Base-by-base conservation (phyloP, 2,329 filamentous ascomycete genomes). In the Ophiobolus disseminans region DNA sequence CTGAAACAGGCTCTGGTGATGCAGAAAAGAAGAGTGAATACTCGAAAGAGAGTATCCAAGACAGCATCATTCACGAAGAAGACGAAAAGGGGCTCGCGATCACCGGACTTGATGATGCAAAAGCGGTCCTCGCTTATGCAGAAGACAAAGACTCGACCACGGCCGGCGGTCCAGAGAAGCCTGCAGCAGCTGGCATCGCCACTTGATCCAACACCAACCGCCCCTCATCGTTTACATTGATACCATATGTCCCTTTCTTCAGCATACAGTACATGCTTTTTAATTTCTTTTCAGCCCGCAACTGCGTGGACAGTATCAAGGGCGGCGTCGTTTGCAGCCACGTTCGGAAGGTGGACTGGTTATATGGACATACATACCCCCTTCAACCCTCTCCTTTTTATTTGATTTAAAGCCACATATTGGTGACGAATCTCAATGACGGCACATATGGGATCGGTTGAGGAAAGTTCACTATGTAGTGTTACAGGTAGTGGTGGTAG, bases 41-140 rank as follows among this genome's bases (percentile, higher is more conserved):
- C 19, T 68, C 63, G 10, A 73, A 73, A 53, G 68, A 69, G 36
- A 72, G 70, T 49, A 42, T 72, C 5, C 65, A 68, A 36, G 70
- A 66, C 17, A 65, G 60, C 40, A 60, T 66, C 44, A 73, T 74
- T 32, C 68, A 69, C 11, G 69, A 73, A 44, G 70, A 74, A 52
- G 71, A 74, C 23, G 70, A 70, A 31, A 67, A 69, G 43, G 72
- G 72, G 10, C 63, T 74, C 13, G 70, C 70, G 4, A 73, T 74
- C 9, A 68, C 69, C 2, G 72, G 70, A 0, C 57, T 73, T 3
- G 68, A 72, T 25, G 68, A 70, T 19, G 69, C 69, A 1, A 69
- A 71, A 43, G 70, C 65, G 2, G 40, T 73, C 7, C 57, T 73
- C 8, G 63, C 69, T 3, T 73, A 62, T 25, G 68, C 67, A 1